Evolutionary conservation across 495 filamentous ascomycete species (phyloP), one percentile per base, ranked within the genome.

Genomic region (Aspergillus incahuasiensis): DNA sequence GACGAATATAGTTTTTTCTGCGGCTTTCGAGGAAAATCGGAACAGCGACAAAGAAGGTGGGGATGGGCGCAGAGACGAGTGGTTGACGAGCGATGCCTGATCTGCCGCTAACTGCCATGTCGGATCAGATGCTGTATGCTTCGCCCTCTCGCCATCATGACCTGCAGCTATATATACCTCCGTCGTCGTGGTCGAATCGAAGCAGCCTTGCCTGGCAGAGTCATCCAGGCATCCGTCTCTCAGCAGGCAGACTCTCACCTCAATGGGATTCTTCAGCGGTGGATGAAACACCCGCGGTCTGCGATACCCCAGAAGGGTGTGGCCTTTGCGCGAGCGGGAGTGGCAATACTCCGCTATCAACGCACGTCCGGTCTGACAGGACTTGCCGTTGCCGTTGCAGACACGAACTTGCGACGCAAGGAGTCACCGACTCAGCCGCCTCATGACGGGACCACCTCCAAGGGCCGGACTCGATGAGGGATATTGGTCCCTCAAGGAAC

Each of bases 51-150:
- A 34, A 52, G 39, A 47, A 48, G 41, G 57, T 59, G 53, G 58
- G 43, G 48, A 47, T 4, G 22, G 8, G 12, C 32, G 32, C 32
- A 40, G 54, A 47, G 47, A 18, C 50, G 48, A 60, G 46, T 60
- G 58, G 58, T 48, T 56, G 53, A 42, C 40, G 48, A 20, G 50
- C 52, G 48, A 52, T 60, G 58, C 58, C 58, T 60, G 58, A 60
- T 60, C 58, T 55, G 58, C 58, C 58, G 43, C 58, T 60, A 60
- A 55, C 25, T 32, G 28, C 43, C n/a, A 38, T 21, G 47, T 49
- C 47, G 34, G 47, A 49, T 25, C 21, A 25, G 43, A 48, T 52
- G 40, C 22, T 48, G 38, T 20, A 48, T 15, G 16, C 13, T 16
- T 48, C n/a, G 28, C 30, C 21, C 8, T 46, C 20, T 22, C 1